A percentile compares a stretch with the other conserved stretches of the same genome.
phyloP scores from a whole-genome alignment of 192 early-diverging fungal genomes.

The Linnemannia schmuckeri region DNA sequence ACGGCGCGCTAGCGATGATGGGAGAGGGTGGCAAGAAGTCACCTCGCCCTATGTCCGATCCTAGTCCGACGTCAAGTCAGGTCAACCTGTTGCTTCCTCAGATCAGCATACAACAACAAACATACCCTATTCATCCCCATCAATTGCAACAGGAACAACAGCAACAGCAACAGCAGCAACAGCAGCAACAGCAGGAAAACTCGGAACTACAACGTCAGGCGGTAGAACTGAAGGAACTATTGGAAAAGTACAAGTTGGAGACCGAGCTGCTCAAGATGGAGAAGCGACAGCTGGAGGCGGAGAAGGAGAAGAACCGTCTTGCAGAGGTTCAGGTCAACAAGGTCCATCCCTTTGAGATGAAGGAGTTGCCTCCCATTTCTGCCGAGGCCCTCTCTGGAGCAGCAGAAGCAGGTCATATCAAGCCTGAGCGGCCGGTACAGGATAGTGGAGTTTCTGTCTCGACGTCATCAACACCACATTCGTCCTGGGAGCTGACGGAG shows the following conservation, averaged over 20 bases:
- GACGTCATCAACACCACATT: conserved; percentile 46
- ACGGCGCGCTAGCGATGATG: not conserved
- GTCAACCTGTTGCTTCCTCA: conserved; percentile 34
- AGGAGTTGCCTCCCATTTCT: conserved; percentile 46
- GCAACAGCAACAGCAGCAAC: conserved; percentile 15
- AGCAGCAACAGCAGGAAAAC: conserved; percentile 12
- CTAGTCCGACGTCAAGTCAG: conserved; percentile 46
- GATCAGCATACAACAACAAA: conserved; percentile 12
- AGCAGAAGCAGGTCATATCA: not conserved
- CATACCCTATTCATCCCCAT: not conserved
- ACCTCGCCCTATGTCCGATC: conserved; percentile 52
- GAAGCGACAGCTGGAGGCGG: conserved; percentile 25
- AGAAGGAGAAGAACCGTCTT: conserved; percentile 27
- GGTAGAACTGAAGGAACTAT: conserved; percentile 16
- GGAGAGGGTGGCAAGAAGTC: conserved; percentile 47
- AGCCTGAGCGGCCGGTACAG: conserved; percentile 25
- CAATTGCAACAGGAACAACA: conserved; percentile 8
- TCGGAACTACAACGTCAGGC: conserved; percentile 28
- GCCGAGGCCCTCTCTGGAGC: not conserved
- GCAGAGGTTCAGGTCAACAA: not conserved
- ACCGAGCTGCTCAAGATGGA: conserved; percentile 46
- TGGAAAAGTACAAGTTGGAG: conserved; percentile 47
- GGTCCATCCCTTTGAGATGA: conserved; percentile 32
- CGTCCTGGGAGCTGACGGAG: conserved; percentile 50
- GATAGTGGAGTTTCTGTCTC: conserved; percentile 52